Evolutionary conservation across 441 rosid genomes (phyloP).

Genomic region (Corymbia calophylla): DNA sequence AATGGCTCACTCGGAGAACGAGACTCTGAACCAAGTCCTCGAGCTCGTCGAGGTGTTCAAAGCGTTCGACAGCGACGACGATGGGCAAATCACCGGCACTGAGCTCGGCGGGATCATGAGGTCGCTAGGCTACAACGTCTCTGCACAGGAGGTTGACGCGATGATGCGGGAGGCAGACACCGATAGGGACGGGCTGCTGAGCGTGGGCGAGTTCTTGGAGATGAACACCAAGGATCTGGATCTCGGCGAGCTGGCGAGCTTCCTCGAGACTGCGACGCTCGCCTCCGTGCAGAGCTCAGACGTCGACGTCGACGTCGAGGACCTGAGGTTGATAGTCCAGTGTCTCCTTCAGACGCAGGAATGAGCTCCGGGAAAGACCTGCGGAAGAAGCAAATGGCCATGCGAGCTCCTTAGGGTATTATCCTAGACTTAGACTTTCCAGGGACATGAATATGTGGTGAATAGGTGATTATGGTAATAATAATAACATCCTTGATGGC

Average conservation of each 20-base stretch:
- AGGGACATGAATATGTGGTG: neutral
- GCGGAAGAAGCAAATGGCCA: neutral
- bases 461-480: neutral
- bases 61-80: slow-evolving; percentile 50
- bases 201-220: slow-evolving; percentile 45
- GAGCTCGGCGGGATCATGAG: slow-evolving; percentile 50
- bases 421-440: neutral
- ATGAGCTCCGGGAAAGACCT: neutral
- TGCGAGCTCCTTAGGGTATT: neutral
- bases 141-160: slow-evolving; percentile 33
- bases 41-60: slow-evolving; percentile 43
- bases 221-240: slow-evolving; percentile 49
- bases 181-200: slow-evolving; percentile 41
- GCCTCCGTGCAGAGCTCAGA: slow-evolving; percentile 46
- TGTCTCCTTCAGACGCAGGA: slow-evolving; percentile 15
- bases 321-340: slow-evolving; percentile 24
- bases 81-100: slow-evolving; percentile 30
- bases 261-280: slow-evolving; percentile 20
- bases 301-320: slow-evolving; percentile 35
- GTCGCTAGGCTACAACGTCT: slow-evolving; percentile 41
- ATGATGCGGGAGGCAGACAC: slow-evolving; percentile 48
- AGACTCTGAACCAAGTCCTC: slow-evolving; percentile 33
- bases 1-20: slow-evolving; percentile 42
- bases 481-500: neutral
- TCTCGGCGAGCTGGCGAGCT: slow-evolving; percentile 20